Evolutionary conservation across 169 alveolate genomes (phyloP).

Genomic region (Perkinsus marinus): DNA sequence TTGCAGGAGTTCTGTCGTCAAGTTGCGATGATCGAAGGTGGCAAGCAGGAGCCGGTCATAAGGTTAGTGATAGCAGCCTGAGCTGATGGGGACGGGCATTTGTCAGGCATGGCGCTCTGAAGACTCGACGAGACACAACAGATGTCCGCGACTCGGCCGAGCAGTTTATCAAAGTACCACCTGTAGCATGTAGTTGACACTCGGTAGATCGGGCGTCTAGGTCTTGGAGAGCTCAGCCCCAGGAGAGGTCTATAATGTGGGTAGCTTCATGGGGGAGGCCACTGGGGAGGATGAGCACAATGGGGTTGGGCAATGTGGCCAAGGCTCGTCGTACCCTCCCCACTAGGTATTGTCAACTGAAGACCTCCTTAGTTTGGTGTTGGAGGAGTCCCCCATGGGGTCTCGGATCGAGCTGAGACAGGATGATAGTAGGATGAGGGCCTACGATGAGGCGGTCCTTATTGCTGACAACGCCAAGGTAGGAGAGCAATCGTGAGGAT

Average conservation of each 20-base stretch:
- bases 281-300: background rate
- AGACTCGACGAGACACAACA: background rate
- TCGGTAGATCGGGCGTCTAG: background rate
- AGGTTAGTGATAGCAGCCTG: background rate
- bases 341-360: background rate
- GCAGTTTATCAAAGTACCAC: background rate
- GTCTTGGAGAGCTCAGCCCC: background rate
- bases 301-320: background rate
- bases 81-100: too few species aligned
- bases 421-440: background rate
- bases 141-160: conserved; percentile 1
- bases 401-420: background rate
- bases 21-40: conserved; percentile 1
- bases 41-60: background rate
- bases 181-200: background rate
- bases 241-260: conserved; percentile 5
- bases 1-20: conserved; percentile 2
- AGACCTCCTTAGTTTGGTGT: background rate
- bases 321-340: background rate
- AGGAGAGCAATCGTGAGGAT: background rate
- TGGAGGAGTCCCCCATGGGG: background rate
- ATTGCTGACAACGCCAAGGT: conserved; percentile 1
- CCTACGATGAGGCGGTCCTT: background rate
- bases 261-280: background rate
- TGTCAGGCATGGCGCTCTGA: background rate